These are phyloP conservation scores for Flaveria linearis DNA, from an alignment of 129 eudicot species.

Conservation along the genomic window DNA sequence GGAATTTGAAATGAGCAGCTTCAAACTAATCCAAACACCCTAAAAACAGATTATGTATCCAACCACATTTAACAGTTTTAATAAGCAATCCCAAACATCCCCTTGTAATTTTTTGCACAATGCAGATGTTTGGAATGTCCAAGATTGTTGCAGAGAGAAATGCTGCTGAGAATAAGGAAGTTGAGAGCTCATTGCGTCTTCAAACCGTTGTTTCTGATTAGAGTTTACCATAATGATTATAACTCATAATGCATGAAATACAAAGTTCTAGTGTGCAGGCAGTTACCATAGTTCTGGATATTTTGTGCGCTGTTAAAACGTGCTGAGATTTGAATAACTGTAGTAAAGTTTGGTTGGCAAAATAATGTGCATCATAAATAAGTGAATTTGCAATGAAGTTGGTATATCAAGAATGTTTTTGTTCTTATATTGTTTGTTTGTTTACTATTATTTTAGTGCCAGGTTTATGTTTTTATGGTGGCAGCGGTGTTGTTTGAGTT, in stretches of 20 bases:
- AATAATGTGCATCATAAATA: neutral
- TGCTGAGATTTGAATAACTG: neutral
- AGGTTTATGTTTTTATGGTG: neutral
- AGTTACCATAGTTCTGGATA: neutral
- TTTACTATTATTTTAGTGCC: too few relatives aligned
- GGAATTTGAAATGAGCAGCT: neutral
- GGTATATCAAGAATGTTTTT: neutral
- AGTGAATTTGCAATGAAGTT: neutral
- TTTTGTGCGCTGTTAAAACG: neutral
- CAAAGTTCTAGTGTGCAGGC: neutral
- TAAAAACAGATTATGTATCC: slow-evolving; percentile 1
- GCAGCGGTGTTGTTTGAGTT: neutral
- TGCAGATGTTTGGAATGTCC: slow-evolving; percentile 83
- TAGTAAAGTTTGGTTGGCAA: neutral
- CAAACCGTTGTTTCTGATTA: slow-evolving; percentile 53
- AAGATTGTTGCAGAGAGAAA: slow-evolving; percentile 62
- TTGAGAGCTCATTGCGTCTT: slow-evolving; percentile 61
- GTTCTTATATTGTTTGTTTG: neutral
- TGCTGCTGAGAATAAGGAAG: slow-evolving; percentile 46
- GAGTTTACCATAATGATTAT: neutral
- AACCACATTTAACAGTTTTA: neutral
- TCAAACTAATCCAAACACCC: neutral
- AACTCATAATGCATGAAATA: neutral
- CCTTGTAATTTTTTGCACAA: neutral
- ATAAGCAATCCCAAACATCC: neutral